Evolutionary conservation across 306 rosid species (phyloP), one percentile per base, ranked within the genome.

Genomic region (Trifolium pratense): DNA sequence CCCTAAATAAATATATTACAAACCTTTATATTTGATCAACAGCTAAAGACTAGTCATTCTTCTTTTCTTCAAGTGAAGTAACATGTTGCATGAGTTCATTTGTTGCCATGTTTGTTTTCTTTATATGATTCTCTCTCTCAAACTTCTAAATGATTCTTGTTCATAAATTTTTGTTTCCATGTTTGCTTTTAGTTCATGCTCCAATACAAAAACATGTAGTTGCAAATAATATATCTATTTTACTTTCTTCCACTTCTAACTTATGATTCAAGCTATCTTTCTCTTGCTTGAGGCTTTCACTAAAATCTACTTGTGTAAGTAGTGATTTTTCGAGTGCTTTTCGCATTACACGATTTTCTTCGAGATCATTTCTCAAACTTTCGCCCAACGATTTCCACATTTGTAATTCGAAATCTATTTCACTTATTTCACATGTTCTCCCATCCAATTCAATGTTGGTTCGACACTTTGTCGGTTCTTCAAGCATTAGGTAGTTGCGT

Each of bases 291-390:
- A 80, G 67, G 69, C 75, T 70, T 80, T 84, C 96, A 31, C 79
- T 88, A 46, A 77, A 72, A 26, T 84, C 88, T 36, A 87, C 82
- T 81, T 89, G 86, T 60, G 88, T 86, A 70, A 91, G 88, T 45
- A 91, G 87, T 15, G 94, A 88, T 51, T 86, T 83, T 84, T 91
- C 97, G 17, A 94, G 79, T 83, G 81, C 86, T 83, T 67, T 87
- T 56, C 89, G 84, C 21, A 70, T 55, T 51, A 7, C 76, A 16
- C 70, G 71, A 73, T 66, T 85, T 80, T 77, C 85, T 80, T 91
- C 90, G 58, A 91, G 88, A 39, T 75, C 88, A 68, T 9, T 64
- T 77, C 48, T 78, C 65, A 87, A 82, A 46, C 66, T 82, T 48
- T 94, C 84, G 20, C 68, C 85, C 39, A 52, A 71, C 20, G 84